Evolutionary conservation across 108 stramenopile species (phyloP).

Genomic region (Cylindrotheca closterium): DNA sequence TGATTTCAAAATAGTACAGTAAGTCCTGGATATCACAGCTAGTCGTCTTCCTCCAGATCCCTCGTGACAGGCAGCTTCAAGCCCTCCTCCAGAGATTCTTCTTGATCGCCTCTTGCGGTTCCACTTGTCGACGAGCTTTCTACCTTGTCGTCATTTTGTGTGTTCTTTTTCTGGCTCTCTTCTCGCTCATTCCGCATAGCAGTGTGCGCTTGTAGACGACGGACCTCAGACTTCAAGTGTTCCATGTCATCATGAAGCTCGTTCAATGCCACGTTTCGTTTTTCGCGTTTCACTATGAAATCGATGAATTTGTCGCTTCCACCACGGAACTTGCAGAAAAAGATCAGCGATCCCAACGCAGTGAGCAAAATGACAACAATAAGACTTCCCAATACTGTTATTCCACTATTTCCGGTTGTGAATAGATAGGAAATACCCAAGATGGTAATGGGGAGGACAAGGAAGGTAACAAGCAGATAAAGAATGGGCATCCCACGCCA

Average conservation of each 20-base stretch:
- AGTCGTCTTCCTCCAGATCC: too few species aligned
- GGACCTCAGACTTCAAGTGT: slow-evolving; percentile 35
- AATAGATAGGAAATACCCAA: slow-evolving; percentile 58
- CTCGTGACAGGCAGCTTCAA: too few species aligned
- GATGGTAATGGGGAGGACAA: slow-evolving; percentile 49
- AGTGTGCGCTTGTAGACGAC: slow-evolving; percentile 40
- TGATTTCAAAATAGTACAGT: too few species aligned
- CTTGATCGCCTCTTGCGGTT: too few species aligned
- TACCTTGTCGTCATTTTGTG: too few species aligned
- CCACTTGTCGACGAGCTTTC: too few species aligned
- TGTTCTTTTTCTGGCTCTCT: too few species aligned
- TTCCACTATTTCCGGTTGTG: slow-evolving; percentile 49
- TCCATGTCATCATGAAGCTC: slow-evolving; percentile 54
- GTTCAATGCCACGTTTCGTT: slow-evolving; percentile 19
- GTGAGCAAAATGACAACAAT: slow-evolving; percentile 41
- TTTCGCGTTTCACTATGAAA: slow-evolving; percentile 43
- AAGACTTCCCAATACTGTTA: slow-evolving; percentile 64
- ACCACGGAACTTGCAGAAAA: slow-evolving; percentile 48
- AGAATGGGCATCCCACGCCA: slow-evolving; percentile 45
- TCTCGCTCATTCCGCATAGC: slow-evolving; percentile 18
- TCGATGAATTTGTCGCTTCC: slow-evolving; percentile 28
- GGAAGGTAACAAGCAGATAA: slow-evolving; percentile 60
- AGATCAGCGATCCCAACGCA: slow-evolving; percentile 29
- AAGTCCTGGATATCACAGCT: too few species aligned
- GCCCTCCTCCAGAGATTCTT: too few species aligned